These are phyloP conservation scores for Tetrapisispora namnaoensis DNA, from an alignment of 805 yeast species.

Conservation along the genomic window DNA sequence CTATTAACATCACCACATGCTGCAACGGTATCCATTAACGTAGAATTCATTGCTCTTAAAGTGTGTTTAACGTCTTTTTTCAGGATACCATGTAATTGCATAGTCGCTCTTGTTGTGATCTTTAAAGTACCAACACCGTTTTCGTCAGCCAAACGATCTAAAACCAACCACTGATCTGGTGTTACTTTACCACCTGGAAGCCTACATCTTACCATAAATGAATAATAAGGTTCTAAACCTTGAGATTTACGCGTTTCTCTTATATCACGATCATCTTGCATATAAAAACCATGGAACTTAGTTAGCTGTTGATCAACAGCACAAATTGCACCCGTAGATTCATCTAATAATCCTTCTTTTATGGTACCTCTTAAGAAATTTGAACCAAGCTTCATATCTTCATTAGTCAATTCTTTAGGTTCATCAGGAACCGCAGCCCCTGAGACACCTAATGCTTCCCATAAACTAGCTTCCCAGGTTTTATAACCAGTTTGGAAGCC, in stretches of 20 bases:
- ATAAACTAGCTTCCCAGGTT: constrained; percentile 72
- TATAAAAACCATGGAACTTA: constrained; percentile 94
- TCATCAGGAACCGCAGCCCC: constrained; percentile 73
- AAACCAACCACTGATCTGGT: constrained; percentile 79
- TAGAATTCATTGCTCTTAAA: constrained; percentile 85
- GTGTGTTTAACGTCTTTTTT: constrained; percentile 84
- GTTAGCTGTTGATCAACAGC: constrained; percentile 90
- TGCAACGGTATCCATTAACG: constrained; percentile 86
- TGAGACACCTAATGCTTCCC: constrained; percentile 87
- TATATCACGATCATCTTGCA: constrained; percentile 97
- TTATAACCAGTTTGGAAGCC: constrained; percentile 88
- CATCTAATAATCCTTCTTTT: constrained; percentile 72
- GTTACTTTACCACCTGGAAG: constrained; percentile 87
- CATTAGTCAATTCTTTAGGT: constrained; percentile 89
- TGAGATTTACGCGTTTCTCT: constrained; percentile 87
- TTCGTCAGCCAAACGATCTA: constrained; percentile 70
- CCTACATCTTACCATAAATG: constrained; percentile 95
- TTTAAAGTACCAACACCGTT: constrained; percentile 91
- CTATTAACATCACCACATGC: constrained; percentile 99
- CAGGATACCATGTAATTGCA: constrained; percentile 90
- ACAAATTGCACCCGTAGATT: constrained; percentile 80
- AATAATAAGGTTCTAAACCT: constrained; percentile 89
- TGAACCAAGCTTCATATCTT: constrained; percentile 85
- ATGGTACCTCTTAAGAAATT: constrained; percentile 88
- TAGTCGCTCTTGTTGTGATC: constrained; percentile 93